Base-by-base conservation (phyloP, 1,139 yeast genomes). In the Nakaseomyces uthaithaninus region DNA sequence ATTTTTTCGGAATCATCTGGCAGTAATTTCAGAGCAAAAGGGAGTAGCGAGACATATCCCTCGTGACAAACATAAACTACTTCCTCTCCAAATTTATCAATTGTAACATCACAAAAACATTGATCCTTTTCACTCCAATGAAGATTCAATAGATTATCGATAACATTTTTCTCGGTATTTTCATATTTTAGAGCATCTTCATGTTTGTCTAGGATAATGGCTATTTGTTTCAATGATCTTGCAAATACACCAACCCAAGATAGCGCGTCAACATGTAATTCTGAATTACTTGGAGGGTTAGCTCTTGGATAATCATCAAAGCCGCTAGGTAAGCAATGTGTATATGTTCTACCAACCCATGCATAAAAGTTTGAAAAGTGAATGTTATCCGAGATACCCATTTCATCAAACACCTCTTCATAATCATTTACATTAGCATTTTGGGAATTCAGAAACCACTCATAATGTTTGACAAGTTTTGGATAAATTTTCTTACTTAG, bases 161-260 rank as follows among this genome's bases (percentile, higher is more conserved):
- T 59, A 25, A 89, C 75, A 16, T 76, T 73, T 3, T 62, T 51
- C 50, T 80, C 86, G 35, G 79, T 74, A 19, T 60, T 51, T 11
- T 65, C 54, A 54, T 76, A 89, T 39, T 62, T 59, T 18, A 56
- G 56, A 8, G 71, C 72, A 53, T 87, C 96, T 2, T 74, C 77
- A 0, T 62, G 54, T 39, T 72, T 66, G 0, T 71, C 80, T 30
- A 87, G 64, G n/a, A 80, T 63, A 33, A 65, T 67, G 0, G 97
- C 93, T 48, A 91, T 75, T 42, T 75, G 69, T 49, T 75, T 75
- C 77, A 93, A 78, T 0, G 95, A 75, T 48, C 79, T 70, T 0
- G 95, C 75, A 94, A 91, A 86, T 15, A 84, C 79, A 8, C 95
- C 97, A 44, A 91, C 75, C 99, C 99, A 91, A 9, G 94, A 72